Base-by-base conservation (phyloP, 139 green algal genomes). In the Closterium sp. region DNA sequence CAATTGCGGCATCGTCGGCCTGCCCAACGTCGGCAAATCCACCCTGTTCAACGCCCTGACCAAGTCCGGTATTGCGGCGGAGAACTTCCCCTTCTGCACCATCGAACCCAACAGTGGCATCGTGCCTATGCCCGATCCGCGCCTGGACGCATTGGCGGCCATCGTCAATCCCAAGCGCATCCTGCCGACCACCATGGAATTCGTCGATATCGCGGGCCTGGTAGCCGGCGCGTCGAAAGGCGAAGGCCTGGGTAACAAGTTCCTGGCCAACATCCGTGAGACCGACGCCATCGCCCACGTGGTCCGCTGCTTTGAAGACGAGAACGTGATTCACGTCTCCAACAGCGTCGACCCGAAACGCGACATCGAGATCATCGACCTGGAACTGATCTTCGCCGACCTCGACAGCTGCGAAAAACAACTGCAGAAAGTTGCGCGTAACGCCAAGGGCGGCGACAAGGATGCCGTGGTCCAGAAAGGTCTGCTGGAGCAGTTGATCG, bases 81-180 rank as follows among this genome's bases (percentile, higher is more conserved):
- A 96, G 34, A 99, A 99, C 94, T 99, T 98, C 93, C 97, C 97
- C 69, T 99, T 99, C 90, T 99, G 97, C 95, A 99, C 98, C 66
- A 99, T 99, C 84, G 98, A 98, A 90, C 96, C 96, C n/a, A 98
- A 98, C 84, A 93, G 97, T 36, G 96, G 96, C 83, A 88, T 97
- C 0, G 96, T 98, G 2, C 93, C 93, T 12, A 95, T 98, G 21
- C 95, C 94, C 33, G 96, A 97, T 94, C 33, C 93, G 33, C 91
- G 95, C 0, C 91, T 97, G 33, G 25, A 95, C 38, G 66, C 93
- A 23, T 95, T 98, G 34, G 93, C 91, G 31, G 87, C 90, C 32
- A 95, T 98, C 25, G 95, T 92, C 64, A 95, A 93, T 0, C 97
- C 96, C 1, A 94, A 96, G 91, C 96, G 97, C 3, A 93, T 94